These are phyloP conservation scores for Metarhizium brunneum DNA, from an alignment of 2,329 filamentous ascomycete genomes.

Conservation along the genomic window DNA sequence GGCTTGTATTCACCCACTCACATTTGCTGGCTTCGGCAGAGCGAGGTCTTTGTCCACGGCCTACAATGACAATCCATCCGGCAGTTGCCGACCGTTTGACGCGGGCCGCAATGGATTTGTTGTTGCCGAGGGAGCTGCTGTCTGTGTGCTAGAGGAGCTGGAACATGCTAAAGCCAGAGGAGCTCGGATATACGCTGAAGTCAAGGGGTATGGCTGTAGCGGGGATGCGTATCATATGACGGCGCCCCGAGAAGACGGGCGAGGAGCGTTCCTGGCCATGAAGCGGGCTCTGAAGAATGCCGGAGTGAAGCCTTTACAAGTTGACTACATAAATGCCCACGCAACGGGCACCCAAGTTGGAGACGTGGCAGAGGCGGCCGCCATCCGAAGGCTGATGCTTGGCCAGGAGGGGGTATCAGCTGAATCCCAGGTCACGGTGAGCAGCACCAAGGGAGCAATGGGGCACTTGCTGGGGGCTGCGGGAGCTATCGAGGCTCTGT, in stretches of 20 bases:
- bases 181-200: constrained; percentile 78
- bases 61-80: constrained; percentile 62
- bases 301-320: constrained; percentile 52
- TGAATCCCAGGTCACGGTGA: constrained; percentile 65
- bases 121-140: constrained; percentile 82
- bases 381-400: constrained; percentile 69
- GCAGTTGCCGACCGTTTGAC: constrained; percentile 84
- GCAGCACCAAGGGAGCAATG: constrained; percentile 87
- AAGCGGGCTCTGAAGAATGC: constrained; percentile 69
- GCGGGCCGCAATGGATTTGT: constrained; percentile 74
- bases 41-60: constrained; percentile 76
- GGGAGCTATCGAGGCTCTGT: constrained; percentile 82
- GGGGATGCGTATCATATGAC: constrained; percentile 93
- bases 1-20: constrained; percentile 89
- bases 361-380: constrained; percentile 78
- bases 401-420: constrained; percentile 56
- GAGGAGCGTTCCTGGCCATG: constrained; percentile 80
- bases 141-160: constrained; percentile 80
- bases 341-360: constrained; percentile 82
- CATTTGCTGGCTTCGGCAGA: constrained; percentile 83
- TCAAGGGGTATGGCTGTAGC: constrained; percentile 82
- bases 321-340: constrained; percentile 94
- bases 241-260: constrained; percentile 72
- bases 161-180: constrained; percentile 75
- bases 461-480: constrained; percentile 89